Base-by-base conservation (phyloP, 108 stramenopile species). In the Pseudonitzschia delicatissima region DNA sequence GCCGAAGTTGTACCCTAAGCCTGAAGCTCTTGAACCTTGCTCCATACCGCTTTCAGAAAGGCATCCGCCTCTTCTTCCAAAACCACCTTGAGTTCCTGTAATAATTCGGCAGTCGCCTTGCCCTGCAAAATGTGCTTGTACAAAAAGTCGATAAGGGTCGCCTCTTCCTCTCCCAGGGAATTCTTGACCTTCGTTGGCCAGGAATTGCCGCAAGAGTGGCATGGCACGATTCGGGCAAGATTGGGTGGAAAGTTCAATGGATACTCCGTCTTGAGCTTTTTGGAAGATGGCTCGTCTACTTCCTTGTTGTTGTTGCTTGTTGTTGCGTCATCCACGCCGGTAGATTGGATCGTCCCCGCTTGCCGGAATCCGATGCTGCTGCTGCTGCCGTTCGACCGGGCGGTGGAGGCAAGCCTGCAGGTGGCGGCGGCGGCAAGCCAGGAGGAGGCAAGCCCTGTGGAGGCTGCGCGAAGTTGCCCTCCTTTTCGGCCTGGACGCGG, bases 291-390 rank as follows among this genome's bases (percentile, higher is more conserved):
- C 42, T 32, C 55, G 50, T 68, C 51, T 47, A 23, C 48, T 42
- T 60, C 23, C 13, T n/a, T n/a, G 53, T 31, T 29, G 52, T n/a
- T 27, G 39, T 34, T 36, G 31, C 68, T 55, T 45, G 40, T 26
- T 64, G 81, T 28, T 82, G 64, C 21, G 87, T 86, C 92, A 93
- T 90, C 88, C 87, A 93, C 6, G 87, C 87, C 6, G 88, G 88
- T 32, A 86, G 74, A 73, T 92, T 92, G 57, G 87, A 89, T 34
- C 81, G 85, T 28, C 86, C 87, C 2, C 88, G 82, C 15, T 78
- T 86, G 21, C 74, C 74, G 2, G 74, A 76, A 76, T 76, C 74
- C 0, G 31, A 66, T 17, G 59, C 71, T 26, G 55, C 57, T 42
- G 31, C 53, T 40, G 64, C 74, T 37, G 66, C 57, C 7, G 33